Conservation (phyloP, 352 stramenopile genomes). For the Phytophthora nicotianae region DNA sequence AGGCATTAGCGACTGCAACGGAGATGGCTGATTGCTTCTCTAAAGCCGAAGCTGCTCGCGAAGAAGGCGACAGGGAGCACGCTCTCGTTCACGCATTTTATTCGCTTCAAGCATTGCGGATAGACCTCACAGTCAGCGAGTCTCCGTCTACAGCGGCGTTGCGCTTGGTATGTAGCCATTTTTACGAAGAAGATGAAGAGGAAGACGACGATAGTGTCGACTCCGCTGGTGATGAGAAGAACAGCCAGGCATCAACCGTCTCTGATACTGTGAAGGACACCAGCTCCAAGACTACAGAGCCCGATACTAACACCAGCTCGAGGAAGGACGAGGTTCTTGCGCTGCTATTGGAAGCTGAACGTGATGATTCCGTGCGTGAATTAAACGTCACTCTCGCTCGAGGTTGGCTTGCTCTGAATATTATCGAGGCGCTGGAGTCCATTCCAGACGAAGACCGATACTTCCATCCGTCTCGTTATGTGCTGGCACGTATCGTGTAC, state of each 20-base stretch:
- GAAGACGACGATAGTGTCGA: conserved; percentile 20
- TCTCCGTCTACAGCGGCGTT: conserved; percentile 35
- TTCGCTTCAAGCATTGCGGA: conserved; percentile 65
- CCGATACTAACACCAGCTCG: conserved; percentile 18
- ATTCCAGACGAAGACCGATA: conserved; percentile 84
- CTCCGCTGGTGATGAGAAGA: conserved; percentile 5
- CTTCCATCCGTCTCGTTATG: conserved; percentile 75
- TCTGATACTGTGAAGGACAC: background rate
- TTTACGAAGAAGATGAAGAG: conserved; percentile 58
- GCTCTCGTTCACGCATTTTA: conserved; percentile 84
- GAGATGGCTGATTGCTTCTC: conserved; percentile 61
- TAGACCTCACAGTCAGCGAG: conserved; percentile 49
- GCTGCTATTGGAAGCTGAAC: conserved; percentile 35
- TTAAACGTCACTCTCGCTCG: conserved; percentile 29
- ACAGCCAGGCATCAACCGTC: background rate
- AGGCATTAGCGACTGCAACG: conserved; percentile 23
- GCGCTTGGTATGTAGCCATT: conserved; percentile 53
- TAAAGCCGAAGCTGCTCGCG: conserved; percentile 57
- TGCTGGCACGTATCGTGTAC: conserved; percentile 63
- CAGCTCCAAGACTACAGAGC: conserved; percentile 1
- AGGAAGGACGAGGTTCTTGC: conserved; percentile 50
- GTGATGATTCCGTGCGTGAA: conserved; percentile 14
- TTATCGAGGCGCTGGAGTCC: conserved; percentile 73
- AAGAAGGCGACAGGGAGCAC: conserved; percentile 70
- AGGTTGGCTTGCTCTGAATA: conserved; percentile 64